Conservation (phyloP, 805 yeast genomes). For the Danielia oregonensis region DNA sequence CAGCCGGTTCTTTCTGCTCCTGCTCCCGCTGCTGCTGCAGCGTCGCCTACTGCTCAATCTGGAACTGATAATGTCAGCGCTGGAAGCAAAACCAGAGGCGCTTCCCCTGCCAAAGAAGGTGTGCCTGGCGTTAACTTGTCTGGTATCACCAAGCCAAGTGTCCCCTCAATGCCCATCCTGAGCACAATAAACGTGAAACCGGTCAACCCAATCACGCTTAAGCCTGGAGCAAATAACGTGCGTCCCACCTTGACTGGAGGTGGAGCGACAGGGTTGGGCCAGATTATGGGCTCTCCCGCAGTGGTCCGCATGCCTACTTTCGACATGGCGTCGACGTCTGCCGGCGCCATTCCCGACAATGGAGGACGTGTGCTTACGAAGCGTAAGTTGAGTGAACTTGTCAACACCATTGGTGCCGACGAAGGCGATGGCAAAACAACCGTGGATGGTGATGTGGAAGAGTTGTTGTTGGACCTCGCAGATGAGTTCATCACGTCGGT, state of each 20-base stretch:
- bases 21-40: slow-evolving; percentile 7
- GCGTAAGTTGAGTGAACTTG: slow-evolving; percentile 83
- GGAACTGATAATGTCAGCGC: slow-evolving; percentile 7
- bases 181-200: slow-evolving; percentile 61
- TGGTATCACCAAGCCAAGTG: slow-evolving; percentile 47
- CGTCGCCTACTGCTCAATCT: slow-evolving; percentile 1
- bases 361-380: slow-evolving; percentile 83
- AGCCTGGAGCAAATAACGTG: slow-evolving; percentile 43
- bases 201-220: slow-evolving; percentile 61
- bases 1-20: slow-evolving; percentile 4
- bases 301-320: slow-evolving; percentile 71
- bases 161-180: slow-evolving; percentile 72
- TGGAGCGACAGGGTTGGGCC: slow-evolving; percentile 68
- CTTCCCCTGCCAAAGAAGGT: slow-evolving; percentile 8
- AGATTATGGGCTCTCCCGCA: slow-evolving; percentile 66
- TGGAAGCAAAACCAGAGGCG: slow-evolving; percentile 4
- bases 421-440: slow-evolving; percentile 89
- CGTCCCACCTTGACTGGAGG: slow-evolving; percentile 88
- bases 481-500: slow-evolving; percentile 93
- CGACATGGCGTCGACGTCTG: slow-evolving; percentile 47
- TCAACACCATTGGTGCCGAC: slow-evolving; percentile 74
- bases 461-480: slow-evolving; percentile 82
- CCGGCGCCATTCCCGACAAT: slow-evolving; percentile 42
- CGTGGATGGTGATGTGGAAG: slow-evolving; percentile 96
- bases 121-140: slow-evolving; percentile 28